Percentiles rank a stretch among this genome's conserved stretches.
These are phyloP conservation scores for Castanea mollissima DNA, from an alignment of 306 rosid genomes.

Conservation along the genomic window DNA sequence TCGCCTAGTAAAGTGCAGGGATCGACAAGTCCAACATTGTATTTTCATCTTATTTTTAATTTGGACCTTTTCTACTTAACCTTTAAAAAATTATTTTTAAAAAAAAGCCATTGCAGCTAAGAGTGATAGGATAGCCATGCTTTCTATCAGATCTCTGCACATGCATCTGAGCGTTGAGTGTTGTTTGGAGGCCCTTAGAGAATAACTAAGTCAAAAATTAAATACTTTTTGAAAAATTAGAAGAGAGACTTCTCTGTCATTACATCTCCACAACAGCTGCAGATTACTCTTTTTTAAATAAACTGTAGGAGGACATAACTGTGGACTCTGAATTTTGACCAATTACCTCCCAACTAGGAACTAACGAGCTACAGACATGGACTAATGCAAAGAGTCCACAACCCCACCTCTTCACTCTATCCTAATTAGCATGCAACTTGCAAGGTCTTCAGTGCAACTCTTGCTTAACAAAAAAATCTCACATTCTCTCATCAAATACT, in stretches of 20 bases:
- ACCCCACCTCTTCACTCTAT: neutral
- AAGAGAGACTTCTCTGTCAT: neutral
- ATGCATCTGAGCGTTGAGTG: too few relatives aligned
- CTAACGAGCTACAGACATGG: neutral
- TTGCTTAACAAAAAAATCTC: neutral
- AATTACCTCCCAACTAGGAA: neutral
- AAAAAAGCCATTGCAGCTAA: too few relatives aligned
- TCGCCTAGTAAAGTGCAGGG: too few relatives aligned
- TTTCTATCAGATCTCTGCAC: too few relatives aligned
- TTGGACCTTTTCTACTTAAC: too few relatives aligned
- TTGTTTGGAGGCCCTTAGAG: neutral
- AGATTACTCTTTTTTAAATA: neutral
- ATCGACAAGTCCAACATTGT: too few relatives aligned
- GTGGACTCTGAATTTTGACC: neutral
- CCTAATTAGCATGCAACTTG: neutral
- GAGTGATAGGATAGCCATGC: too few relatives aligned
- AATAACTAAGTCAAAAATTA: neutral
- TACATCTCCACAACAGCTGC: neutral
- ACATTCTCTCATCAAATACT: neutral
- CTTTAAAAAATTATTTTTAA: too few relatives aligned
- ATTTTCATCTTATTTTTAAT: too few relatives aligned
- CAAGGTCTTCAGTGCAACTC: neutral
- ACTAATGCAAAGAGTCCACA: neutral
- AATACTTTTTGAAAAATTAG: neutral
- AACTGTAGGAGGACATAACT: neutral